Conservation (phyloP, 257 asterid species). For the Ophiorrhiza pumila region DNA sequence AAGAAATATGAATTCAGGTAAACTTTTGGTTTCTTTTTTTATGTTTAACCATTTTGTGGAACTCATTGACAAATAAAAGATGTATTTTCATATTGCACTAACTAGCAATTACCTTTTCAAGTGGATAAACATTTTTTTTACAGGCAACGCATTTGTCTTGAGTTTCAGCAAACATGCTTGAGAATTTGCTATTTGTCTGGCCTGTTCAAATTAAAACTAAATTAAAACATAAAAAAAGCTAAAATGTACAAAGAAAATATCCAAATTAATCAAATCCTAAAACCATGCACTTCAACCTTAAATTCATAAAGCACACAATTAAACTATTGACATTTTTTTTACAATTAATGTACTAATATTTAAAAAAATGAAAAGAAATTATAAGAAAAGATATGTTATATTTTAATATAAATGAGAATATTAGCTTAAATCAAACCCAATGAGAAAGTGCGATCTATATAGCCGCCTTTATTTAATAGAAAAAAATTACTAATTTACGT, state of each 20-base stretch:
- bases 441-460: no score
- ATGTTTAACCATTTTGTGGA: not conserved
- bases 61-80: not conserved
- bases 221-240: not conserved
- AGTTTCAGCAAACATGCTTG: slow-evolving; percentile 67
- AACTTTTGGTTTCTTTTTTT: not conserved
- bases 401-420: no score
- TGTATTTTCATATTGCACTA: not conserved
- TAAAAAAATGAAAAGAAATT: no score
- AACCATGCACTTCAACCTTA: no score
- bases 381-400: no score
- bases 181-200: slow-evolving; percentile 41
- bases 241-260: not conserved
- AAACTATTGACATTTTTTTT: no score
- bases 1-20: not conserved
- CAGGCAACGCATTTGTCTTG: slow-evolving; percentile 76
- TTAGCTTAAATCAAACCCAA: no score
- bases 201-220: slow-evolving; percentile 19
- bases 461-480: no score
- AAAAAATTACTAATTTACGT: no score
- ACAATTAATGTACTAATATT: no score
- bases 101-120: slow-evolving; percentile 54
- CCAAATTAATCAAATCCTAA: not conserved
- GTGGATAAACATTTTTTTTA: slow-evolving; percentile 68
- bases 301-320: no score